These are phyloP conservation scores for Bertia moriformis DNA, from an alignment of 2,329 filamentous ascomycete species.

Conservation along the genomic window DNA sequence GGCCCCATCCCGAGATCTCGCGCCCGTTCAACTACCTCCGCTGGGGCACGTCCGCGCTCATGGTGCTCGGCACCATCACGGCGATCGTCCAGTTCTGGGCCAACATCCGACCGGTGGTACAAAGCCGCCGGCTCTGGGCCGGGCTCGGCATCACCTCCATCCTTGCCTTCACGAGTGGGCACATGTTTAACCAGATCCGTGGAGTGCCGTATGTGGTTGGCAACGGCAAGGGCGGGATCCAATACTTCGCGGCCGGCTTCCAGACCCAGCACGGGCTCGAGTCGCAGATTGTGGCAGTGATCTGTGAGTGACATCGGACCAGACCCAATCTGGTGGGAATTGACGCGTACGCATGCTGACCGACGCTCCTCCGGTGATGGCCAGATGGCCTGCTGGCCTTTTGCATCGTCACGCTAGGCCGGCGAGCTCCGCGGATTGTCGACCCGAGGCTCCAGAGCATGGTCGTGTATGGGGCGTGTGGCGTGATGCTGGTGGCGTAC, in stretches of 20 bases:
- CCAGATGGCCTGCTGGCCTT: conserved; percentile 68
- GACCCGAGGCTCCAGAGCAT: conserved; percentile 67
- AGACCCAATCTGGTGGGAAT: too few relatives aligned
- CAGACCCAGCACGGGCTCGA: conserved; percentile 88
- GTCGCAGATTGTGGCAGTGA: conserved; percentile 82
- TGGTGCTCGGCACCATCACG: conserved; percentile 57
- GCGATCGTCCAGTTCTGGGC: conserved; percentile 58
- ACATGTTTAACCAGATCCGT: conserved; percentile 99
- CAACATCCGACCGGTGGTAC: conserved; percentile 66
- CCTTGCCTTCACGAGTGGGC: conserved; percentile 82
- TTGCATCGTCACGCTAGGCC: conserved; percentile 73
- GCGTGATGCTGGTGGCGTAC: conserved; percentile 67
- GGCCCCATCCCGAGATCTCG: conserved; percentile 60
- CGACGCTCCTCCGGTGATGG: conserved; percentile 5
- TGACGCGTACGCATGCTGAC: too few relatives aligned
- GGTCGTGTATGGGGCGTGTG: conserved; percentile 66
- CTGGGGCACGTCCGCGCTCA: conserved; percentile 52
- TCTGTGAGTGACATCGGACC: conserved; percentile 74
- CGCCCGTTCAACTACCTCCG: conserved; percentile 80
- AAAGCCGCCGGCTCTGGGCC: conserved; percentile 89
- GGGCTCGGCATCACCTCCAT: conserved; percentile 77
- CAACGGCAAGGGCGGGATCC: conserved; percentile 72
- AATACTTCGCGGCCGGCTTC: conserved; percentile 82
- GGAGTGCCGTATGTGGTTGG: conserved; percentile 84
- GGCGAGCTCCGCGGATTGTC: conserved; percentile 81